Evolutionary conservation across 2,329 filamentous ascomycete genomes (phyloP).

Genomic region (Colletotrichum gloeosporioides): DNA sequence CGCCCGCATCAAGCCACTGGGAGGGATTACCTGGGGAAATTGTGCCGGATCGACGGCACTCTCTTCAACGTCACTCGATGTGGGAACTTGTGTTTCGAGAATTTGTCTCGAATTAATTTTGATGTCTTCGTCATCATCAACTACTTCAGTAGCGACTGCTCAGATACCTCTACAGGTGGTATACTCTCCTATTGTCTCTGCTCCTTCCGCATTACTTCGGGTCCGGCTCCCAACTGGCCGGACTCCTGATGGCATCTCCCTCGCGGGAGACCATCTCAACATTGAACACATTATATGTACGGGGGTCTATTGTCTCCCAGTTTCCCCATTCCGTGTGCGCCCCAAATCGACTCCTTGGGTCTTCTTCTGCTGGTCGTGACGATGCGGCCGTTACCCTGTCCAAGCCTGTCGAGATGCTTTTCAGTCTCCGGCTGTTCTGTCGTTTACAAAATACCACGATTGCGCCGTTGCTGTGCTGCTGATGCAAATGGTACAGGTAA

Average conservation of each 20-base stretch:
- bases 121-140: conserved; percentile 12
- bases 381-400: conserved; percentile 15
- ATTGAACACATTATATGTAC: conserved; percentile 23
- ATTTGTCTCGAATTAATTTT: conserved; percentile 2
- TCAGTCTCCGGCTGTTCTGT: conserved; percentile 8
- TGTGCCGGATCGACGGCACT: background rate
- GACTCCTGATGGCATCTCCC: background rate
- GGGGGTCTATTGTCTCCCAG: conserved; percentile 16
- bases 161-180: conserved; percentile 22
- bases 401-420: conserved; percentile 2
- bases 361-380: conserved; percentile 15
- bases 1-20: background rate
- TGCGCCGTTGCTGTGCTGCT: conserved; percentile 27
- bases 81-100: background rate
- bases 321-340: background rate
- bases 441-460: conserved; percentile 19
- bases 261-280: background rate
- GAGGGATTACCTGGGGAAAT: background rate
- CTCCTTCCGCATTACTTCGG: conserved; percentile 16
- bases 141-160: conserved; percentile 25
- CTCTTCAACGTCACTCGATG: background rate
- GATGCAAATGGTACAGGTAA: conserved; percentile 22
- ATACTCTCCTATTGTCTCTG: background rate
- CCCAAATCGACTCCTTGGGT: conserved; percentile 8
- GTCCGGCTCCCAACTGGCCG: conserved; percentile 5